phyloP scores from a whole-genome alignment of 192 early-diverging fungal species.

The Endogone sp. region DNA sequence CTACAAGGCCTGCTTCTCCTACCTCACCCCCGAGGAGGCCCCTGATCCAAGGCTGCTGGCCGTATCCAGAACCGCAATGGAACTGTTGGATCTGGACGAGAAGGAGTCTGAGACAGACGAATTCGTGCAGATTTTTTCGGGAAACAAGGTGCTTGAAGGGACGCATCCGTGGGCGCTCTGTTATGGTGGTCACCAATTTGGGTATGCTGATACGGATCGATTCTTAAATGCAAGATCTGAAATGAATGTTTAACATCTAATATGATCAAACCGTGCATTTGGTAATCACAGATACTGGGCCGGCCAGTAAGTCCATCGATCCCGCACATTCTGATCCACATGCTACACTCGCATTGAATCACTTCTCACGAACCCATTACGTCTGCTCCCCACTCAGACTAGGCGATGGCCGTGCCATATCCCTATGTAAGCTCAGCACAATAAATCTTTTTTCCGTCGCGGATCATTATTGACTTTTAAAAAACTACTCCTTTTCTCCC shows the following conservation, averaged over 20 bases:
- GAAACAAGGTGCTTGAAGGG: conserved; percentile 33
- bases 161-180: conserved; percentile 63
- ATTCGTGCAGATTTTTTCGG: conserved; percentile 35
- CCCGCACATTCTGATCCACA: no score
- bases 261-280: no score
- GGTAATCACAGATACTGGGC: conserved; percentile 51
- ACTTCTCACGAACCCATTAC: background rate
- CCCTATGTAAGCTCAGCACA: conserved; percentile 55
- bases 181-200: conserved; percentile 74
- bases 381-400: conserved; percentile 21
- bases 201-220: conserved; percentile 16
- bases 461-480: no score
- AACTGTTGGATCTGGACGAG: conserved; percentile 26
- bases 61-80: conserved; percentile 22
- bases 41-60: conserved; percentile 24
- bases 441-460: no score
- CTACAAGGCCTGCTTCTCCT: conserved; percentile 35
- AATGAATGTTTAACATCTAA: no score
- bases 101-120: conserved; percentile 17
- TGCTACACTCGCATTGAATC: background rate
- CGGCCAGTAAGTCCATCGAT: conserved; percentile 47
- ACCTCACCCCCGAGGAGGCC: conserved; percentile 36
- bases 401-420: conserved; percentile 85
- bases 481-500: background rate
- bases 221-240: background rate